Evolutionary conservation across 2,329 filamentous ascomycete genomes (phyloP), one percentile per base, ranked within the genome.

Genomic region (Blastomyces percursus): DNA sequence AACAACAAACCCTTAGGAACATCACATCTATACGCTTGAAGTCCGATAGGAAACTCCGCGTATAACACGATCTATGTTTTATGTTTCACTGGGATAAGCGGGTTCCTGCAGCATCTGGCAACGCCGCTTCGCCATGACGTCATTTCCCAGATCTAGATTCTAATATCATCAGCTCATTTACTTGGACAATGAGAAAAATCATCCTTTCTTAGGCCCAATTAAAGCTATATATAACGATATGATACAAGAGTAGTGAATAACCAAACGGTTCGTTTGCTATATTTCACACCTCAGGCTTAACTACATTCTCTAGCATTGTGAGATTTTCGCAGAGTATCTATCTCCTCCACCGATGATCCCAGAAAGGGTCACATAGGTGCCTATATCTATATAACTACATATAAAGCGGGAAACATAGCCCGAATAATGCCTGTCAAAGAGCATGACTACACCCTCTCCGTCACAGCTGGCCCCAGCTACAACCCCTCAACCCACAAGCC

Each of bases 391-490:
- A 27, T 11, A 19, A 9, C 12, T 55, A 16, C 32, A n/a, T 55
- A 30, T 30, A 6, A 30, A 52, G 24, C 16, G 24, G 8, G 50
- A 19, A 16, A 16, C 21, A 30, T 30, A 4, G 4, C 5, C 27
- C 24, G 1, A 14, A 55, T 55, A 21, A 55, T 55, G 52, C 16
- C 52, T 19, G 2, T 11, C 52, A 38, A 38, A 14, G 16, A 32
- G 4, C 52, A 12, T 3, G 19, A 19, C 52, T 96, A 94, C 75
- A 82, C 90, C 59, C 82, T 97, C 65, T 84, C 84, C 67, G 87
- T 96, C 62, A 95, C 91, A 0, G 90, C 90, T 0, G 93, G 93
- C 2, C 81, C 89, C 1, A 79, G 80, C 66, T 96, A 96, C 76
- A 85, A 94, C 72, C 75, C 81, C 42, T 75, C 80, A n/a, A 82